These are phyloP conservation scores for Typha latifolia DNA, from an alignment of 176 grass and related monocot genomes.

Conservation along the genomic window DNA sequence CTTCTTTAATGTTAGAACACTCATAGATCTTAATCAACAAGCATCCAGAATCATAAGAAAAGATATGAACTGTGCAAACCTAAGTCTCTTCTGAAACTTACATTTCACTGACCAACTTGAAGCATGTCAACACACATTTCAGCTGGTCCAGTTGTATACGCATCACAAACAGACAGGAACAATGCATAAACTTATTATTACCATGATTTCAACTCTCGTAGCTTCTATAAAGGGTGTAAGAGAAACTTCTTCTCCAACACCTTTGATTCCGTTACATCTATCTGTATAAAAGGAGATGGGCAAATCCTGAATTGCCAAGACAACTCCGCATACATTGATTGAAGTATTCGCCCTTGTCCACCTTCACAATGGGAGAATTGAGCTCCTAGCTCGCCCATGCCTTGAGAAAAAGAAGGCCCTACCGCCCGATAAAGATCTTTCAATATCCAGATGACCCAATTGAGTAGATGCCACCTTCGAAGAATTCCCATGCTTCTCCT, in stretches of 20 bases:
- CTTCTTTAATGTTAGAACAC: background rate
- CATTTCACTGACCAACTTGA: slow-evolving; percentile 2
- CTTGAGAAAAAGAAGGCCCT: slow-evolving; percentile 58
- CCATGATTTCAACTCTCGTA: background rate
- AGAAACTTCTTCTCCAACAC: background rate
- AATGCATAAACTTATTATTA: background rate
- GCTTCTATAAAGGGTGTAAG: background rate
- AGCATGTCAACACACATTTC: background rate
- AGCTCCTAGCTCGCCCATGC: slow-evolving; percentile 51
- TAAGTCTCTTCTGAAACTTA: background rate
- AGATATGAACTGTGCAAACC: background rate
- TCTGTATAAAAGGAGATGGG: background rate
- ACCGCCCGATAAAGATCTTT: slow-evolving; percentile 15
- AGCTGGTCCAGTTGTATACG: background rate
- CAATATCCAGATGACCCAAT: slow-evolving; percentile 3
- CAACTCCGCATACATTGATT: background rate
- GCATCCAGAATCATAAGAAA: background rate
- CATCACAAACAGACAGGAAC: background rate
- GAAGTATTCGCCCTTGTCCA: background rate
- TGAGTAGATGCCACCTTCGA: slow-evolving; percentile 18
- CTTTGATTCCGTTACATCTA: background rate
- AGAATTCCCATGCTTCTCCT: slow-evolving; percentile 11
- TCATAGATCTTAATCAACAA: background rate
- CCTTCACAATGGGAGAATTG: slow-evolving; percentile 46
- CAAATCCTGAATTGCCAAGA: background rate